These are phyloP conservation scores for Lodderomyces oxycetoniae DNA, from an alignment of 1,139 yeast genomes.

Conservation along the genomic window DNA sequence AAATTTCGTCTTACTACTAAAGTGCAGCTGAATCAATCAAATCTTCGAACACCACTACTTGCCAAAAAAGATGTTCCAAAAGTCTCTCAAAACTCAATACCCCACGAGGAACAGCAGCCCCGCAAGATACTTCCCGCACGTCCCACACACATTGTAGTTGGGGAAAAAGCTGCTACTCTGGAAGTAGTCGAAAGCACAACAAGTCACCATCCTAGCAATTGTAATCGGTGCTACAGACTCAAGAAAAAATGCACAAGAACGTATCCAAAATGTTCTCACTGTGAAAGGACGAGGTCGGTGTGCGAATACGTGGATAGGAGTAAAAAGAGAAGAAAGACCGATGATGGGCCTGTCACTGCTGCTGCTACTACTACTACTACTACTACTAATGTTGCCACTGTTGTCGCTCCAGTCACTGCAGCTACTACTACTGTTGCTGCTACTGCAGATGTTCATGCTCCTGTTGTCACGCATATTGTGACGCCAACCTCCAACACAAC, in stretches of 20 bases:
- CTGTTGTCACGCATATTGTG: background rate
- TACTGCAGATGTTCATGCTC: background rate
- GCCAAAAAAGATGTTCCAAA: slow-evolving; percentile 2
- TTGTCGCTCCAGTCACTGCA: background rate
- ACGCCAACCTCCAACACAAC: slow-evolving; percentile 2
- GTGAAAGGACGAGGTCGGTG: slow-evolving; percentile 30
- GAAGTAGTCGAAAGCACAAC: slow-evolving; percentile 13
- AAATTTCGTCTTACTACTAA: slow-evolving; percentile 27
- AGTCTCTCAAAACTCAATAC: too few species aligned
- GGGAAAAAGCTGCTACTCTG: background rate
- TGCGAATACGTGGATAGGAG: slow-evolving; percentile 37
- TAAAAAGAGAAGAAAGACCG: slow-evolving; percentile 21
- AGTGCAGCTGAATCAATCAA: slow-evolving; percentile 22
- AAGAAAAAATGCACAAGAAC: slow-evolving; percentile 42
- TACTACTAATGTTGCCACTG: slow-evolving; percentile 3
- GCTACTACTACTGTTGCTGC: slow-evolving; percentile 1
- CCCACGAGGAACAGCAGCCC: background rate
- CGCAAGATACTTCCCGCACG: background rate
- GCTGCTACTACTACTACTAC: background rate
- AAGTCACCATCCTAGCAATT: slow-evolving; percentile 33
- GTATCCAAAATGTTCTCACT: slow-evolving; percentile 36
- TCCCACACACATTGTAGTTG: background rate
- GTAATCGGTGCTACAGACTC: slow-evolving; percentile 40
- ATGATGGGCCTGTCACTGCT: background rate
- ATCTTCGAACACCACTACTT: slow-evolving; percentile 14